These are phyloP conservation scores for Boletus patriciae DNA, from an alignment of 768 basidiomycete species.

Conservation along the genomic window DNA sequence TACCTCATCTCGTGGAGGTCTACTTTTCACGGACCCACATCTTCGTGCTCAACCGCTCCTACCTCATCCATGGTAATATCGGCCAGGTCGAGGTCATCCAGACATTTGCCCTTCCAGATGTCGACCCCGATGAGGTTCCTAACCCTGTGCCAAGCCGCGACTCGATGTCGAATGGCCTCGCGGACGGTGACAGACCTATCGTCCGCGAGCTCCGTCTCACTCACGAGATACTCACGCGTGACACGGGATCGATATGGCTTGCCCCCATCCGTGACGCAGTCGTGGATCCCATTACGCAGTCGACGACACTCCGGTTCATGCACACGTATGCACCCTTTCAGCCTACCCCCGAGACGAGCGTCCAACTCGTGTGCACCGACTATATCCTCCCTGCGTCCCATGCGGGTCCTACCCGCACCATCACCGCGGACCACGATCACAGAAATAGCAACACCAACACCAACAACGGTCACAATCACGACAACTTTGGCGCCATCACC, in stretches of 20 bases:
- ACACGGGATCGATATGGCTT: slow-evolving; percentile 10
- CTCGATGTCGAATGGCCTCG: not conserved
- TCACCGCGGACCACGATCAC: not conserved
- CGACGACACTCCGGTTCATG: slow-evolving; percentile 25
- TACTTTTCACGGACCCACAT: slow-evolving; percentile 17
- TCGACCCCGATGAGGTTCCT: not conserved
- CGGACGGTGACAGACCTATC: not conserved
- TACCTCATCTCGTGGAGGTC: slow-evolving; percentile 19
- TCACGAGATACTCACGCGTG: slow-evolving; percentile 16
- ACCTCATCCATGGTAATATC: slow-evolving; percentile 10
- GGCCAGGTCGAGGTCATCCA: slow-evolving; percentile 21
- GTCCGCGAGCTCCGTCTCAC: slow-evolving; percentile 22
- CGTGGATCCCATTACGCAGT: slow-evolving; percentile 6
- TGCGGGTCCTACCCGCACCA: not conserved
- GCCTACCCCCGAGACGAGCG: not conserved
- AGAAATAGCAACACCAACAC: not conserved
- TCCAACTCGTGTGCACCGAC: slow-evolving; percentile 18
- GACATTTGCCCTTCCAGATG: slow-evolving; percentile 21
- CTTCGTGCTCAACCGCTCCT: slow-evolving; percentile 16
- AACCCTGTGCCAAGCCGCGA: not conserved
- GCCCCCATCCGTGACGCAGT: slow-evolving; percentile 13
- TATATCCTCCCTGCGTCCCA: slow-evolving; percentile 4
- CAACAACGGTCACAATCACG: not conserved
- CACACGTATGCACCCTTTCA: slow-evolving; percentile 8
- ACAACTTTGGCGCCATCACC: slow-evolving; percentile 2